Conservation (phyloP, 2,329 filamentous ascomycete species). For the Emericellopsis cladophorae region DNA sequence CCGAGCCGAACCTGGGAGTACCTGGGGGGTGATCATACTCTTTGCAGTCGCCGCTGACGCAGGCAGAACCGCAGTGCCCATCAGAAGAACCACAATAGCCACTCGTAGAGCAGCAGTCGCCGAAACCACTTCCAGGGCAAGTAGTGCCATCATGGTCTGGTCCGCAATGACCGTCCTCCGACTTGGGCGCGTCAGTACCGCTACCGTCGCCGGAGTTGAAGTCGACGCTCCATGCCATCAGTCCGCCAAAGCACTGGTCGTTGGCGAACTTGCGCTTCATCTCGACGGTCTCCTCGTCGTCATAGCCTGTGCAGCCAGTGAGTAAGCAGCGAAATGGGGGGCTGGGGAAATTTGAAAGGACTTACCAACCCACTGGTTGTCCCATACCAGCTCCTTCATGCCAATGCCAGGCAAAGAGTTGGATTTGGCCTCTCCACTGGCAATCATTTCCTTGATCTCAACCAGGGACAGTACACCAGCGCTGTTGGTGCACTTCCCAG, state of each 20-base stretch:
- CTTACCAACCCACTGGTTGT: slow-evolving; percentile 9
- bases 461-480: background rate
- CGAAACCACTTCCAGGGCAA: background rate
- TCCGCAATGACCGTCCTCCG: background rate
- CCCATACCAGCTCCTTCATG: background rate
- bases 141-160: background rate
- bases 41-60: background rate
- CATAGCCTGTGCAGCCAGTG: slow-evolving; percentile 4
- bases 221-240: slow-evolving; percentile 18
- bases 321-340: background rate
- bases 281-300: slow-evolving; percentile 9
- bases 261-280: slow-evolving; percentile 14
- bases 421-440: background rate
- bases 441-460: background rate
- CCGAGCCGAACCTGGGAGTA: too few relatives aligned
- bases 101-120: background rate
- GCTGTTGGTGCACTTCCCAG: background rate
- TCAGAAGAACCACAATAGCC: background rate
- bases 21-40: too few relatives aligned
- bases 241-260: slow-evolving; percentile 15
- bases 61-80: background rate
- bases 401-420: background rate
- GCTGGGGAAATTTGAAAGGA: background rate
- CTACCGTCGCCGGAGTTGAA: slow-evolving; percentile 3
- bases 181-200: background rate